These are phyloP conservation scores for Marasmius sp. DNA, from an alignment of 1,284 basidiomycete genomes.

Conservation along the genomic window DNA sequence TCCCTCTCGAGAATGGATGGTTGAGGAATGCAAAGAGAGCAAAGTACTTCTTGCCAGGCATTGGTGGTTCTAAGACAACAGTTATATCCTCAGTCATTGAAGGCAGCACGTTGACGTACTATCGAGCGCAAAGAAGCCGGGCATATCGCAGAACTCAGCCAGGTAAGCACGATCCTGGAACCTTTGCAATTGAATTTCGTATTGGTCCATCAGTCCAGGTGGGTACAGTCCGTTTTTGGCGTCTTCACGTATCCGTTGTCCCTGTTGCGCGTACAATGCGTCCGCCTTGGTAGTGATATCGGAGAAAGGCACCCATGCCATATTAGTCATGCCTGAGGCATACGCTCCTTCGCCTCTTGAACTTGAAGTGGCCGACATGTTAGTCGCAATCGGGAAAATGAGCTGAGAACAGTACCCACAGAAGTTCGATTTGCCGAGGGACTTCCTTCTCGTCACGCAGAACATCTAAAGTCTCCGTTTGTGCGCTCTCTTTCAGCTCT, in stretches of 20 bases:
- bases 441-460: neutral
- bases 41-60: constrained; percentile 19
- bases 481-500: neutral
- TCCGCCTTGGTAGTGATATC: constrained; percentile 16
- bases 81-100: neutral
- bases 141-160: neutral
- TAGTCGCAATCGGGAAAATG: neutral
- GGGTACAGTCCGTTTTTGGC: constrained; percentile 22
- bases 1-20: constrained; percentile 20
- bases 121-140: neutral
- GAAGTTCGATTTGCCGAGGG: constrained; percentile 28
- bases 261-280: constrained; percentile 21
- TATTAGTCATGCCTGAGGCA: constrained; percentile 25
- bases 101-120: neutral
- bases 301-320: constrained; percentile 24
- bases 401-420: constrained; percentile 20
- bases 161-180: constrained; percentile 6
- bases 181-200: constrained; percentile 32
- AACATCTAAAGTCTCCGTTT: neutral
- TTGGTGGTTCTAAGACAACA: constrained; percentile 9
- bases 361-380: neutral
- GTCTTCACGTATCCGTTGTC: constrained; percentile 21
- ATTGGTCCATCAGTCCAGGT: constrained; percentile 32
- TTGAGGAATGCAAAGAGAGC: constrained; percentile 14
- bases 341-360: constrained; percentile 24